Conservation (phyloP, 306 rosid species). For the Coriaria nepalensis region DNA sequence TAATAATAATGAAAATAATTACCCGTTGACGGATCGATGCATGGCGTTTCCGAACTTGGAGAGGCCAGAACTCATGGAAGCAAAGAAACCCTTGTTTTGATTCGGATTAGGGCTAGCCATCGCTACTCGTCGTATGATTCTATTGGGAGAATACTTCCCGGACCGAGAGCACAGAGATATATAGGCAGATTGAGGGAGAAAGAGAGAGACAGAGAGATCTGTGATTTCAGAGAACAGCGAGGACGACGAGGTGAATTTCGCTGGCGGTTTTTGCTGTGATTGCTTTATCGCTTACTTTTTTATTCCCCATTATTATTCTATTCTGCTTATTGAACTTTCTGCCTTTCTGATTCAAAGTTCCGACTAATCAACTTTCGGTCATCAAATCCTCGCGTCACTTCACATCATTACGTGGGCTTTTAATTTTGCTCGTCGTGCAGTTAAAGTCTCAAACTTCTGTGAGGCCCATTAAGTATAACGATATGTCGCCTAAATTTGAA, state of each 20-base stretch:
- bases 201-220: not conserved
- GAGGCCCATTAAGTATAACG: too few species aligned
- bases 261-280: constrained; percentile 9
- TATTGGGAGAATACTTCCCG: not conserved
- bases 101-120: constrained; percentile 50
- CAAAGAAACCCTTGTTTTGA: constrained; percentile 48
- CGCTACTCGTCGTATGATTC: constrained; percentile 6
- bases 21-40: constrained; percentile 96
- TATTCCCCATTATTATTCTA: too few species aligned
- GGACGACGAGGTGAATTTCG: constrained; percentile 5
- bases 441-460: too few species aligned
- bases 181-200: not conserved
- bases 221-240: constrained; percentile 9
- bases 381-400: too few species aligned
- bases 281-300: constrained; percentile 2
- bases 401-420: too few species aligned
- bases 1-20: constrained; percentile 5
- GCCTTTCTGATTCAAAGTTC: too few species aligned
- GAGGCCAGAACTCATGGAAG: constrained; percentile 60
- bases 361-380: too few species aligned
- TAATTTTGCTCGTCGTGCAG: too few species aligned
- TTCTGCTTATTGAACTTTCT: too few species aligned
- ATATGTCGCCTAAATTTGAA: too few species aligned
- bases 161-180: not conserved
- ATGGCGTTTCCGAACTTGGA: constrained; percentile 62